Percentiles rank a stretch among this genome's conserved stretches.
phyloP scores from a whole-genome alignment of 2,329 filamentous ascomycete species.

The Pochonia chlamydosporia region DNA sequence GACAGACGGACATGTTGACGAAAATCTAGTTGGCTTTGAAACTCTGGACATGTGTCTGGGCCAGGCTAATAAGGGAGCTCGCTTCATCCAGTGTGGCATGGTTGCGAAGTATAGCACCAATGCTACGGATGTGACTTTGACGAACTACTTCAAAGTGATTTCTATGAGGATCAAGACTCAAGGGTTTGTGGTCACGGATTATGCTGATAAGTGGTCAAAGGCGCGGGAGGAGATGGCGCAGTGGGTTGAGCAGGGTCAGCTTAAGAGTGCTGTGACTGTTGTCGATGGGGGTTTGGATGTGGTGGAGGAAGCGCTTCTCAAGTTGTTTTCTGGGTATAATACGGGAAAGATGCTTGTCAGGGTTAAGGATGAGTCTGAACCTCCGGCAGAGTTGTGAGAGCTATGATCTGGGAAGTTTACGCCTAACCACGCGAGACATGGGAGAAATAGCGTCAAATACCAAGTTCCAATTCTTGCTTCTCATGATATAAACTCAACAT shows the following conservation, averaged over 20 bases:
- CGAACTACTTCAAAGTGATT: slow-evolving; percentile 48
- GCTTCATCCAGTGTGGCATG: slow-evolving; percentile 66
- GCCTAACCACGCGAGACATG: too few relatives aligned
- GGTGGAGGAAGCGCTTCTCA: slow-evolving; percentile 58
- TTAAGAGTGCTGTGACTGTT: slow-evolving; percentile 68
- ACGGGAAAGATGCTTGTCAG: slow-evolving; percentile 51
- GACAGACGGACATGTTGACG: too few relatives aligned
- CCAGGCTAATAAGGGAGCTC: slow-evolving; percentile 55
- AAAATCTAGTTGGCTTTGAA: slow-evolving; percentile 65
- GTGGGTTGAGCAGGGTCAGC: slow-evolving; percentile 66
- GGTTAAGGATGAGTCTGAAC: slow-evolving; percentile 24
- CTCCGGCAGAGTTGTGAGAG: slow-evolving; percentile 21
- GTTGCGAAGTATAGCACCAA: slow-evolving; percentile 65
- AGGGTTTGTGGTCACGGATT: slow-evolving; percentile 73
- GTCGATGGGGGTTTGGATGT: slow-evolving; percentile 60
- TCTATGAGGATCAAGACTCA: slow-evolving; percentile 56
- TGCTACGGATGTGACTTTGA: slow-evolving; percentile 46
- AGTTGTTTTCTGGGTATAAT: slow-evolving; percentile 65
- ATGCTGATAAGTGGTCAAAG: slow-evolving; percentile 47
- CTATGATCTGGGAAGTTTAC: too few relatives aligned
- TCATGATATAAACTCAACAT: too few relatives aligned
- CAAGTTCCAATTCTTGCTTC: too few relatives aligned
- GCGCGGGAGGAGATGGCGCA: slow-evolving; percentile 58
- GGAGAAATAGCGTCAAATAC: too few relatives aligned
- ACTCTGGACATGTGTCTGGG: slow-evolving; percentile 62